A percentile compares a stretch with the other conserved stretches of the same genome.
Evolutionary conservation across 1,284 basidiomycete species (phyloP).

Genomic region (Meripilus lineatus): DNA sequence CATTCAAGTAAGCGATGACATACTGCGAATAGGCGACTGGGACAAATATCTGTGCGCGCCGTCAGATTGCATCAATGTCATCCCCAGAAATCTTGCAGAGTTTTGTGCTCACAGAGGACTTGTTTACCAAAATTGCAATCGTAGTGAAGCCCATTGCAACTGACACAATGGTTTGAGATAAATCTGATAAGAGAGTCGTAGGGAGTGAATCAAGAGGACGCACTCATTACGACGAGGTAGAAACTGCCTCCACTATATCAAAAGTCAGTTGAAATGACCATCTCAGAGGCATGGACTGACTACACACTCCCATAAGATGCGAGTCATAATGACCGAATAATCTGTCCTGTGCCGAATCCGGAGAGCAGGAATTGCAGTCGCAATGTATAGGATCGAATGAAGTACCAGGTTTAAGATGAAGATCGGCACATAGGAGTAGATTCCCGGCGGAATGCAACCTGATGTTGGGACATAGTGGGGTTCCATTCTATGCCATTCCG

Average conservation of each 20-base stretch:
- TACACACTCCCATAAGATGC: conserved; percentile 24
- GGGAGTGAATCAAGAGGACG: too few relatives aligned
- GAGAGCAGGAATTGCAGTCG: conserved; percentile 17
- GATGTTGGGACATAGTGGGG: conserved; percentile 10
- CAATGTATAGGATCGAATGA: conserved; percentile 20
- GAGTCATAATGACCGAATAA: conserved; percentile 14
- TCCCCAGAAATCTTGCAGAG: too few relatives aligned
- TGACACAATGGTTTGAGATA: too few relatives aligned
- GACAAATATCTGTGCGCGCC: too few relatives aligned
- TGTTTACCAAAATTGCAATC: too few relatives aligned
- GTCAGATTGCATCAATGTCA: too few relatives aligned
- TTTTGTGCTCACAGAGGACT: too few relatives aligned
- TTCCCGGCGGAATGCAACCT: conserved; percentile 18
- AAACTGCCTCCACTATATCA: conserved; percentile 20
- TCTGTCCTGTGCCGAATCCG: conserved; percentile 12
- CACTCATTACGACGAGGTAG: too few relatives aligned
- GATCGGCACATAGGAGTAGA: conserved; percentile 17
- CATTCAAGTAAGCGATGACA: too few relatives aligned
- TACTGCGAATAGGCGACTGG: too few relatives aligned
- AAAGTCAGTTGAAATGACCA: not conserved
- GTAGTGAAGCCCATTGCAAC: too few relatives aligned
- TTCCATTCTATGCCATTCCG: conserved; percentile 14
- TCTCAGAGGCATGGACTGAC: not conserved
- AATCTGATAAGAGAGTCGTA: too few relatives aligned
- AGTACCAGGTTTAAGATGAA: conserved; percentile 18